Percentiles rank a stretch among this genome's conserved stretches.
phyloP scores from a whole-genome alignment of 305 asterid genomes.

The Solanum hybrid region DNA sequence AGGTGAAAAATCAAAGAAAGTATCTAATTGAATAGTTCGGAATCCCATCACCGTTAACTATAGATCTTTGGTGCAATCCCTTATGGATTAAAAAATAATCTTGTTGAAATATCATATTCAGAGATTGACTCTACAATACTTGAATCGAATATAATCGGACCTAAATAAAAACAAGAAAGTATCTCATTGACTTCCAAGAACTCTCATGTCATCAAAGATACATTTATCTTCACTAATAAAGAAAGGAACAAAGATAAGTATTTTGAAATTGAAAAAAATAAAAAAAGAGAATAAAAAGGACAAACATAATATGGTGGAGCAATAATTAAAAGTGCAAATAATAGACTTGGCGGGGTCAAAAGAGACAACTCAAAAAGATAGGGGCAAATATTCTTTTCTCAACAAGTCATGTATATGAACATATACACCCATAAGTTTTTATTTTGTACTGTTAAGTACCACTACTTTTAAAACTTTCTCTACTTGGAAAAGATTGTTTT shows the following conservation, averaged over 20 bases:
- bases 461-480: background rate
- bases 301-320: background rate
- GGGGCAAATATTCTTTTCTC: background rate
- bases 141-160: background rate
- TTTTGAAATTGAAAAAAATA: background rate
- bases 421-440: background rate
- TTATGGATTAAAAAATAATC: background rate
- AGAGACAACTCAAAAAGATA: background rate
- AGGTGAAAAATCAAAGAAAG: background rate
- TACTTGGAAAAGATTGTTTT: background rate
- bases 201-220: background rate
- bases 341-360: background rate
- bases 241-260: background rate
- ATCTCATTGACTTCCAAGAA: background rate
- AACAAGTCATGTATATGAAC: background rate
- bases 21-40: fast-evolving
- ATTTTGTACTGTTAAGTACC: background rate
- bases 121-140: background rate
- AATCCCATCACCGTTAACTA: fast-evolving
- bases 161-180: background rate
- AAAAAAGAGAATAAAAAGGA: background rate
- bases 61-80: background rate
- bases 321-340: background rate
- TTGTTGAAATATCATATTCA: fast-evolving
- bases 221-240: background rate